A percentile compares a stretch with the other conserved stretches of the same genome.
These are phyloP conservation scores for Medicago ruthenica DNA, from an alignment of 306 rosid genomes.

Conservation along the genomic window DNA sequence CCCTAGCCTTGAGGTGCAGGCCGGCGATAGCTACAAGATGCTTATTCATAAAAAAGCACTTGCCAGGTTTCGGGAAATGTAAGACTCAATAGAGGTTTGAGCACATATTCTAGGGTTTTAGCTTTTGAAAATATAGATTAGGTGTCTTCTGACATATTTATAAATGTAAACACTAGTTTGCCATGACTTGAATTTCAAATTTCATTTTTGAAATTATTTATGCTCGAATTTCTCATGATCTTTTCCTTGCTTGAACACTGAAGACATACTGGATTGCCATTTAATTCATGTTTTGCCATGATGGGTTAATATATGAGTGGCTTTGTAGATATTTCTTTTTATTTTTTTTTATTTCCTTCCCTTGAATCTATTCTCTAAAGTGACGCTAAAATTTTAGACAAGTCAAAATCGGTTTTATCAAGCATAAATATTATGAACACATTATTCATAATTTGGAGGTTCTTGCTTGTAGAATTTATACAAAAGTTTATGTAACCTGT, in stretches of 20 bases:
- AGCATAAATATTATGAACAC: too few species aligned
- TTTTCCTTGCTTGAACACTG: slow-evolving; percentile 21
- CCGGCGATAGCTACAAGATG: slow-evolving; percentile 90
- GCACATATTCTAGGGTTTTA: slow-evolving; percentile 35
- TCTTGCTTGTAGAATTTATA: too few species aligned
- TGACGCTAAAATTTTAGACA: not conserved
- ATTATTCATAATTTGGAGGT: too few species aligned
- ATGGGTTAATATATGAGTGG: slow-evolving; percentile 1
- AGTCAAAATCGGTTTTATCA: too few species aligned
- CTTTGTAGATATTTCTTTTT: slow-evolving; percentile 4
- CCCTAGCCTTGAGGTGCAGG: slow-evolving; percentile 83
- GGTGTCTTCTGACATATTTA: slow-evolving; percentile 34
- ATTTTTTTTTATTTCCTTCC: not conserved
- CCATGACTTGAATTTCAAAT: slow-evolving; percentile 27
- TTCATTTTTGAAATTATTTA: slow-evolving; percentile 27
- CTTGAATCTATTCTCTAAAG: not conserved
- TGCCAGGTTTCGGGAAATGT: slow-evolving; percentile 95
- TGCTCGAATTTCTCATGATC: not conserved
- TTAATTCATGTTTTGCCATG: slow-evolving; percentile 8
- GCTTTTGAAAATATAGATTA: slow-evolving; percentile 34
- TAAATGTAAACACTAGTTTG: slow-evolving; percentile 43
- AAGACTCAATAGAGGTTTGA: slow-evolving; percentile 45
- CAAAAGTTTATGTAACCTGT: too few species aligned
- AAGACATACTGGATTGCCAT: slow-evolving; percentile 17
- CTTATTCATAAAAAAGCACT: slow-evolving; percentile 95